Conservation (phyloP, 2,329 filamentous ascomycete genomes). For the Ascosphaera acerosa region DNA sequence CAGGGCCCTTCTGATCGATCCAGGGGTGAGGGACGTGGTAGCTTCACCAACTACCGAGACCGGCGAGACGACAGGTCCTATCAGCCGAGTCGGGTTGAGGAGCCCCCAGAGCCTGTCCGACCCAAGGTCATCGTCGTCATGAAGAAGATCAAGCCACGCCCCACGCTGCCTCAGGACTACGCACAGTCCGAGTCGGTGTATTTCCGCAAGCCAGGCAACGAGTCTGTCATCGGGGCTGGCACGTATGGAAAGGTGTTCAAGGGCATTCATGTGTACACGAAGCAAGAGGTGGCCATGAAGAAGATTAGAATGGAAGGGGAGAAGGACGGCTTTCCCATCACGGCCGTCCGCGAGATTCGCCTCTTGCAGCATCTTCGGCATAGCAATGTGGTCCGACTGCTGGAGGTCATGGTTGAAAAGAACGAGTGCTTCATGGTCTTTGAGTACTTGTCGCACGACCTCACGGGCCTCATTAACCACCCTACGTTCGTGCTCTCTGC, state of each 20-base stretch:
- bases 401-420: slow-evolving; percentile 97
- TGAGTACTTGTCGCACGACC: slow-evolving; percentile 86
- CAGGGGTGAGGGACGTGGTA: slow-evolving; percentile 11
- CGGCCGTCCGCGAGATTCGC: slow-evolving; percentile 88
- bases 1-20: slow-evolving; percentile 10
- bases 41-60: slow-evolving; percentile 14
- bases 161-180: slow-evolving; percentile 44
- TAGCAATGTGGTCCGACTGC: slow-evolving; percentile 59
- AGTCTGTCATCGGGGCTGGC: slow-evolving; percentile 83
- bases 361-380: slow-evolving; percentile 82
- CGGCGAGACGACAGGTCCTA: slow-evolving; percentile 25
- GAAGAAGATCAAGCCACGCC: slow-evolving; percentile 44
- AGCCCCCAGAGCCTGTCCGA: slow-evolving; percentile 20
- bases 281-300: slow-evolving; percentile 66
- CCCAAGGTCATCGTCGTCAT: slow-evolving; percentile 39
- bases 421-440: slow-evolving; percentile 99
- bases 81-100: slow-evolving; percentile 15
- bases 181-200: slow-evolving; percentile 69
- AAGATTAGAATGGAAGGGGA: slow-evolving; percentile 99
- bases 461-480: slow-evolving; percentile 87
- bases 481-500: slow-evolving; percentile 66
- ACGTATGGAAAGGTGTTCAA: slow-evolving; percentile 96
- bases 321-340: slow-evolving; percentile 96
- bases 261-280: slow-evolving; percentile 52
- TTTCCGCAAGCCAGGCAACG: slow-evolving; percentile 87